Percentiles rank a stretch among this genome's conserved stretches.
phyloP scores from a whole-genome alignment of 495 filamentous ascomycete genomes.

The Aspergillus conjunctus region DNA sequence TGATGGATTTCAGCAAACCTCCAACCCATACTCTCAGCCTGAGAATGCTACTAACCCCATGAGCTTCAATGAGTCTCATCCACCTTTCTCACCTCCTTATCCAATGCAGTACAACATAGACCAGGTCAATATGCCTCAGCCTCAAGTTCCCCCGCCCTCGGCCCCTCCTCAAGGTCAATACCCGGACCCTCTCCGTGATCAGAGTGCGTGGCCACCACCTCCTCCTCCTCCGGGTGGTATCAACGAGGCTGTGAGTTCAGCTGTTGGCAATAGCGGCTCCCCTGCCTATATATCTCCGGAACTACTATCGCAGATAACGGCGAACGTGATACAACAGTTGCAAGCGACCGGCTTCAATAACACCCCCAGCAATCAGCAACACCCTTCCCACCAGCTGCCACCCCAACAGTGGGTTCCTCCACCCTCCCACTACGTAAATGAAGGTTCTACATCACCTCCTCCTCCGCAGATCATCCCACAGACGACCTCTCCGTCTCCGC shows the following conservation, averaged over 20 bases:
- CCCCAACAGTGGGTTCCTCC: slow-evolving; percentile 36
- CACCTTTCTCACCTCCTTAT: slow-evolving; percentile 37
- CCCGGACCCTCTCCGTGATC: slow-evolving; percentile 28
- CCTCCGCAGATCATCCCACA: slow-evolving; percentile 30
- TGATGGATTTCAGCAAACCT: slow-evolving; percentile 39
- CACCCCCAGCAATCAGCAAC: slow-evolving; percentile 31
- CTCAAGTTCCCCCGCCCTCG: slow-evolving; percentile 28
- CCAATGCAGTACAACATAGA: slow-evolving; percentile 39
- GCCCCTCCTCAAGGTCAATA: slow-evolving; percentile 23
- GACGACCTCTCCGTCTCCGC: slow-evolving; percentile 26
- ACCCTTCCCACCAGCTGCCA: slow-evolving; percentile 25
- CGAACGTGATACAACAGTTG: slow-evolving; percentile 56
- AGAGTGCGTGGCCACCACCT: slow-evolving; percentile 23
- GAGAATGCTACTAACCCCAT: slow-evolving; percentile 27
- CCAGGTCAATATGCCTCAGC: slow-evolving; percentile 47
- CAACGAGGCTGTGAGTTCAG: slow-evolving; percentile 54
- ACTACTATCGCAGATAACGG: slow-evolving; percentile 53
- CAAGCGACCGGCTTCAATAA: slow-evolving; percentile 47
- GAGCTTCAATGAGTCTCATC: slow-evolving; percentile 29
- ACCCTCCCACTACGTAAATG: slow-evolving; percentile 30
- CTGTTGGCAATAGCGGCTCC: slow-evolving; percentile 41
- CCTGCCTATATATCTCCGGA: slow-evolving; percentile 50
- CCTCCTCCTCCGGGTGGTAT: slow-evolving; percentile 31
- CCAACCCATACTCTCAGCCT: slow-evolving; percentile 32
- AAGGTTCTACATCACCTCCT: slow-evolving; percentile 31